Evolutionary conservation across 1,284 basidiomycete genomes (phyloP).

Genomic region (Agaricales sp.): DNA sequence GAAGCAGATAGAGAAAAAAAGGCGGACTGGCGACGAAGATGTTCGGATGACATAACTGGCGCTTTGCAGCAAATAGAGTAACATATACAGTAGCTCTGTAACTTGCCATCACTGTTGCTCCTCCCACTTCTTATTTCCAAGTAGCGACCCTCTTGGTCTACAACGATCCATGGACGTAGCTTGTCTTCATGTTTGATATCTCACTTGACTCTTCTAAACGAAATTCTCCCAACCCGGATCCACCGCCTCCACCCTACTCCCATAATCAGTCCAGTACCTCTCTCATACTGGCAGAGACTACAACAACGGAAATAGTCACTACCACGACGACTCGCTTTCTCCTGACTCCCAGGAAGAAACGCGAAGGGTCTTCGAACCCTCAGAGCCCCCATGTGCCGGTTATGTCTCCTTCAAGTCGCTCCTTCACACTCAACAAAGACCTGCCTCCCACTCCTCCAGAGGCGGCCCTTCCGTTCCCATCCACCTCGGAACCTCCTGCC

Average conservation of each 20-base stretch:
- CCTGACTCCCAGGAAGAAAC: constrained; percentile 53
- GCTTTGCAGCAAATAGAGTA: background rate
- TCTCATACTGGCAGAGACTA: constrained; percentile 35
- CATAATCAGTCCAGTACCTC: constrained; percentile 19
- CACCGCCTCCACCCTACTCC: constrained; percentile 30
- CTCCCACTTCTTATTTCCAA: no score
- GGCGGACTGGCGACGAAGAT: constrained; percentile 23
- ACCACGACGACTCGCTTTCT: constrained; percentile 50
- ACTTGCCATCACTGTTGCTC: background rate
- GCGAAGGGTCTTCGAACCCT: constrained; percentile 18
- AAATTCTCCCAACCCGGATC: constrained; percentile 12
- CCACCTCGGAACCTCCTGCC: constrained; percentile 7
- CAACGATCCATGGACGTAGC: background rate
- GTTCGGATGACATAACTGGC: no score
- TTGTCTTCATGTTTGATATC: background rate
- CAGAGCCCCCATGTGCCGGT: background rate
- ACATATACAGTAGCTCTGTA: no score
- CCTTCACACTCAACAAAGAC: constrained; percentile 44
- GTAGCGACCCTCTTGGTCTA: background rate
- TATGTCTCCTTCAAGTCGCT: constrained; percentile 12
- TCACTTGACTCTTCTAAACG: constrained; percentile 6
- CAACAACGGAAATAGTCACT: constrained; percentile 35
- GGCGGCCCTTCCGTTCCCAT: constrained; percentile 8
- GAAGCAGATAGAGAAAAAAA: constrained; percentile 39
- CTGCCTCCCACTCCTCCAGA: constrained; percentile 53